phyloP scores from a whole-genome alignment of 139 green algal genomes.

The Chlorella sorokiniana region DNA sequence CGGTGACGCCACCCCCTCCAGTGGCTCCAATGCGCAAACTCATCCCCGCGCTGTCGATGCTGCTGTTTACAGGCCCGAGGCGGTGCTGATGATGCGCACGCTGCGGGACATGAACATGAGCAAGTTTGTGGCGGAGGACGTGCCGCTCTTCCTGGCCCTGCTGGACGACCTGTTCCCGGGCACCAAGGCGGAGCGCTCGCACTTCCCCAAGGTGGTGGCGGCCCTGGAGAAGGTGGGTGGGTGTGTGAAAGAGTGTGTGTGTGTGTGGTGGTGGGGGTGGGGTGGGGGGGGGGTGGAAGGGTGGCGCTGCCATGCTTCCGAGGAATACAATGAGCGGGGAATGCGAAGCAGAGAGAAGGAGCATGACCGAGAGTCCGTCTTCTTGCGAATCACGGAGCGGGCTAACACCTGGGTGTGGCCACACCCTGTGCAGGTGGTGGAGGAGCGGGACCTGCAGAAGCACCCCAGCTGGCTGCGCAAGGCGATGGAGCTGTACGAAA shows the following conservation, averaged over 20 bases:
- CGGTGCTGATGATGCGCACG: slow-evolving; percentile 82
- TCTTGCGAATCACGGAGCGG: not conserved
- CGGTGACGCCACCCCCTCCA: too few relatives aligned
- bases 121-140: slow-evolving; percentile 97
- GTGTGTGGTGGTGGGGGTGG: not conserved
- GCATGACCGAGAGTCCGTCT: not conserved
- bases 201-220: slow-evolving; percentile 75
- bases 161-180: slow-evolving; percentile 96
- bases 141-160: slow-evolving; percentile 93
- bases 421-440: slow-evolving; percentile 39
- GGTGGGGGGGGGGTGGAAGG: too few relatives aligned
- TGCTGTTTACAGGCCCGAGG: slow-evolving; percentile 64
- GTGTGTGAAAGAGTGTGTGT: not conserved
- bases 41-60: too few relatives aligned
- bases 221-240: slow-evolving; percentile 69
- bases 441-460: slow-evolving; percentile 72
- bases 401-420: not conserved
- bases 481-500: slow-evolving; percentile 97
- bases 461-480: slow-evolving; percentile 91
- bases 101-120: slow-evolving; percentile 97
- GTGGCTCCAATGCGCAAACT: too few relatives aligned
- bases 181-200: slow-evolving; percentile 74
- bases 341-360: too few relatives aligned
- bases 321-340: too few relatives aligned
- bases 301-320: too few relatives aligned